These are phyloP conservation scores for Silene latifolia DNA, from an alignment of 148 eudicot genomes.

Conservation along the genomic window DNA sequence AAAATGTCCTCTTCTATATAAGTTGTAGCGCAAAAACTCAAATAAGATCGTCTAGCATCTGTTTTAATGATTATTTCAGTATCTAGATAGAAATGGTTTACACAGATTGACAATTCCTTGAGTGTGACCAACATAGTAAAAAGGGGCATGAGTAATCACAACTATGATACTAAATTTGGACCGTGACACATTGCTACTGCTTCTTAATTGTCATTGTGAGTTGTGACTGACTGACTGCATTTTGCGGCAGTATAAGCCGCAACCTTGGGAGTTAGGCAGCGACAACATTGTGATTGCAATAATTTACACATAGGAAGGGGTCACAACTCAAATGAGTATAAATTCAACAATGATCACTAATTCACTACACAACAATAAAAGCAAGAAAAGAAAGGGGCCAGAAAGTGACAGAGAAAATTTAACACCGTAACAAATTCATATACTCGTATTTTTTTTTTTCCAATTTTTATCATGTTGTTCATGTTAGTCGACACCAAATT, in stretches of 20 bases:
- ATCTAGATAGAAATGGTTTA: background rate
- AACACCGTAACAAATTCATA: background rate
- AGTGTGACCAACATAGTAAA: background rate
- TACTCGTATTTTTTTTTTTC: too few relatives aligned
- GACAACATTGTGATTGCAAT: background rate
- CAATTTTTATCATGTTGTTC: background rate
- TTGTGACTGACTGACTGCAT: background rate
- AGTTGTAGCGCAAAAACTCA: background rate
- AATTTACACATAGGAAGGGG: background rate
- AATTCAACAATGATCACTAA: background rate
- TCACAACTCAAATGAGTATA: background rate
- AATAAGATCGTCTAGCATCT: too few relatives aligned
- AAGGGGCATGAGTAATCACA: background rate
- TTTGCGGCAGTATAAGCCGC: background rate
- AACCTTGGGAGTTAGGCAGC: background rate
- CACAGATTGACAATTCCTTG: background rate
- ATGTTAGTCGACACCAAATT: background rate
- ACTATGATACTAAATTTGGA: background rate
- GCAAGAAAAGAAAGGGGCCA: background rate
- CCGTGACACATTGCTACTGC: background rate
- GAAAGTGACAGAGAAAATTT: background rate
- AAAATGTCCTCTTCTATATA: background rate
- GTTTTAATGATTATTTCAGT: too few relatives aligned
- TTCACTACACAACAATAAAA: background rate
- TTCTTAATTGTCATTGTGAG: background rate